phyloP scores from a whole-genome alignment of 805 yeast species.

The Wickerhamiella sergipiensis region DNA sequence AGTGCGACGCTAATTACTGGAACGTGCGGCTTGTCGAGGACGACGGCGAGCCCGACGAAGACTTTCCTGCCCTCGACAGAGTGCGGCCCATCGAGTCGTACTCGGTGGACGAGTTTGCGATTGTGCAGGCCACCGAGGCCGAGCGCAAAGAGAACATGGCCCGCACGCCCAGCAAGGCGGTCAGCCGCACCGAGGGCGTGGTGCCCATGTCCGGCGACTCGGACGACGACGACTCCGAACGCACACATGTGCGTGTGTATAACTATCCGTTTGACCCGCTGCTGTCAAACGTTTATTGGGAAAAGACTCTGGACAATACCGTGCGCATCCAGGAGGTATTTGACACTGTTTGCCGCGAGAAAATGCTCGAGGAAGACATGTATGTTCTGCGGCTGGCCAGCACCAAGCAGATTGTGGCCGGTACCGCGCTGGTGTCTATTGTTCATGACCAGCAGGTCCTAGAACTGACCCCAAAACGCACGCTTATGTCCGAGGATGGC shows the following conservation, averaged over 20 bases:
- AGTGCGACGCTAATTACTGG: constrained; percentile 55
- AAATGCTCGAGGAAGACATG: constrained; percentile 20
- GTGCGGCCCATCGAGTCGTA: constrained; percentile 51
- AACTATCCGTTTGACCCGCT: constrained; percentile 24
- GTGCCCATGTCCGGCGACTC: neutral
- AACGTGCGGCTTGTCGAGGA: constrained; percentile 75
- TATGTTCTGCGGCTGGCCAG: constrained; percentile 24
- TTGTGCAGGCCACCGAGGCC: constrained; percentile 40
- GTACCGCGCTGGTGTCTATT: constrained; percentile 6
- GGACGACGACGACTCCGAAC: neutral
- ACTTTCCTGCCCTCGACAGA: constrained; percentile 77
- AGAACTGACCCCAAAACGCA: constrained; percentile 32
- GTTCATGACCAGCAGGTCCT: constrained; percentile 23
- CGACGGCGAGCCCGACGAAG: constrained; percentile 81
- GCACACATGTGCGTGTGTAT: constrained; percentile 16
- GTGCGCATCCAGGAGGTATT: constrained; percentile 18
- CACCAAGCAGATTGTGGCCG: constrained; percentile 9
- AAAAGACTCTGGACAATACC: constrained; percentile 12
- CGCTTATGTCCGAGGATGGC: constrained; percentile 6
- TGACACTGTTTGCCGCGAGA: constrained; percentile 21
- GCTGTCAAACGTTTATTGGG: constrained; percentile 20
- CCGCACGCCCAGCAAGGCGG: constrained; percentile 22
- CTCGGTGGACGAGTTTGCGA: constrained; percentile 70
- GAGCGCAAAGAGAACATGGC: constrained; percentile 22
- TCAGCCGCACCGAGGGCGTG: neutral